These are phyloP conservation scores for Sanguinoderma infundibulare DNA, from an alignment of 1,284 basidiomycete genomes.

Conservation along the genomic window DNA sequence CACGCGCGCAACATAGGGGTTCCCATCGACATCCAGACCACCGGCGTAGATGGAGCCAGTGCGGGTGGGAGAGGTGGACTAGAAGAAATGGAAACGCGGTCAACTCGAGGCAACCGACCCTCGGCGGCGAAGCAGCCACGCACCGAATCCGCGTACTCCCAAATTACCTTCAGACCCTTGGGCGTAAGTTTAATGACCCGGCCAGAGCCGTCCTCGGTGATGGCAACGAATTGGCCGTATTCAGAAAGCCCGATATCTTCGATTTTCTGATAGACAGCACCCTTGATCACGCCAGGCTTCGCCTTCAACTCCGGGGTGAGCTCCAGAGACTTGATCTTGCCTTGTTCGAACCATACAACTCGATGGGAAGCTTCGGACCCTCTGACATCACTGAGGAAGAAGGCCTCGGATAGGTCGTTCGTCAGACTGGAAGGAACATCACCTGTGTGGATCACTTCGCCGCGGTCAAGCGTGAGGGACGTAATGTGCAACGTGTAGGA, in stretches of 20 bases:
- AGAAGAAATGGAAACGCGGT: conserved; percentile 4
- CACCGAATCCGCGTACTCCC: conserved; percentile 66
- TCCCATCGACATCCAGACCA: conserved; percentile 58
- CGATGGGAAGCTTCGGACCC: conserved; percentile 38
- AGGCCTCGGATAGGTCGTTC: conserved; percentile 49
- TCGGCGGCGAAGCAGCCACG: conserved; percentile 29
- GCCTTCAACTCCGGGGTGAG: conserved; percentile 59
- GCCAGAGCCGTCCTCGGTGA: conserved; percentile 57
- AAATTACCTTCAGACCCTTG: conserved; percentile 50
- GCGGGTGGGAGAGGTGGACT: conserved; percentile 45
- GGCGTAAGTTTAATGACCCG: conserved; percentile 55
- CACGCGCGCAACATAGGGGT: conserved; percentile 69
- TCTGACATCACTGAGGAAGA: conserved; percentile 37
- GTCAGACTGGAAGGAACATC: conserved; percentile 65
- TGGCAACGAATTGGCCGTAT: conserved; percentile 55
- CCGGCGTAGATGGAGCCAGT: conserved; percentile 64
- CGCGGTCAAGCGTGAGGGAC: conserved; percentile 58
- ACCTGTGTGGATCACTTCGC: conserved; percentile 53
- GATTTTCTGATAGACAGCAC: conserved; percentile 49
- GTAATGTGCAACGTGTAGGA: conserved; percentile 72
- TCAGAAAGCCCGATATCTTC: conserved; percentile 57
- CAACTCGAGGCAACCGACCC: conserved; percentile 4
- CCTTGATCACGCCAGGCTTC: conserved; percentile 48
- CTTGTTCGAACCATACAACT: conserved; percentile 73
- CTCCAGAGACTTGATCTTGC: conserved; percentile 54